Evolutionary conservation across 129 eudicot species (phyloP).

Genomic region (Pittosporum tobira): DNA sequence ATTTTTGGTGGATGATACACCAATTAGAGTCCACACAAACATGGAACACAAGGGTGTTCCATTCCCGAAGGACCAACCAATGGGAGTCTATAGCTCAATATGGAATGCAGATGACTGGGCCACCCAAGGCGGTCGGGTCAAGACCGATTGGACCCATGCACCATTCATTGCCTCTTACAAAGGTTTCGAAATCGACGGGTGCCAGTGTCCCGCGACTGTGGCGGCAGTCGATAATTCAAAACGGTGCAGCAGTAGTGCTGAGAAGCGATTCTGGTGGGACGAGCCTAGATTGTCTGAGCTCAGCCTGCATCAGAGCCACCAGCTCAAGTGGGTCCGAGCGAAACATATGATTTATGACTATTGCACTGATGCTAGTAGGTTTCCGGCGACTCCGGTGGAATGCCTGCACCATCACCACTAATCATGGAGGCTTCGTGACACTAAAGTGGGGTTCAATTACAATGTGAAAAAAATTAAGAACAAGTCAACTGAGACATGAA

Average conservation of each 20-base stretch:
- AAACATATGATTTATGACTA: slow-evolving; percentile 48
- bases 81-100: slow-evolving; percentile 94
- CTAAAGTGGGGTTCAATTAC: slow-evolving; percentile 2
- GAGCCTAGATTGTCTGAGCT: slow-evolving; percentile 46
- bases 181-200: slow-evolving; percentile 64
- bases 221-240: slow-evolving; percentile 39
- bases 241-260: slow-evolving; percentile 42
- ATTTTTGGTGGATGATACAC: slow-evolving; percentile 82
- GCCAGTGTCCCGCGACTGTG: slow-evolving; percentile 54
- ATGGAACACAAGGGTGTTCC: slow-evolving; percentile 84
- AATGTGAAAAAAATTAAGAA: slow-evolving; percentile 4
- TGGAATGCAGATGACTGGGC: slow-evolving; percentile 99
- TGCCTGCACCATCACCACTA: slow-evolving; percentile 72
- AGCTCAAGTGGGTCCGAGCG: slow-evolving; percentile 47
- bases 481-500: slow-evolving; percentile 1
- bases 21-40: slow-evolving; percentile 73
- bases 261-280: slow-evolving; percentile 33
- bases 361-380: slow-evolving; percentile 39
- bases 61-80: slow-evolving; percentile 75
- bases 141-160: slow-evolving; percentile 87
- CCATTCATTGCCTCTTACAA: slow-evolving; percentile 73
- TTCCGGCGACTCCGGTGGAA: slow-evolving; percentile 57
- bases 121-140: slow-evolving; percentile 89
- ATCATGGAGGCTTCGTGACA: not conserved
- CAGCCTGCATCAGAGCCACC: slow-evolving; percentile 64